Conservation (phyloP, 2,329 filamentous ascomycete species). For the Alternaria alternata region DNA sequence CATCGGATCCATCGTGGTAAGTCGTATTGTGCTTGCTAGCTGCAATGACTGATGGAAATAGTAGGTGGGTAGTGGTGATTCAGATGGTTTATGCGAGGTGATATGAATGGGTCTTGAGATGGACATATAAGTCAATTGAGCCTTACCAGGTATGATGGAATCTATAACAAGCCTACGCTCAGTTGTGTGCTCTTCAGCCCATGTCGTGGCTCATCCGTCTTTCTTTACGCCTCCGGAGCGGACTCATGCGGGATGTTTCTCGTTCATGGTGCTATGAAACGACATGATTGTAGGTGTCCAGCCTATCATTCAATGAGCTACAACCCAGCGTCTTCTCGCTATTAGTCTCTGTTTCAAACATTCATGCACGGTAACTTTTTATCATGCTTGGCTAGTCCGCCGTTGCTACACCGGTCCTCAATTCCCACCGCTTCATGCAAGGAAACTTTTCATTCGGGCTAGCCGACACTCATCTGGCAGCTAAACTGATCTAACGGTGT, state of each 20-base stretch:
- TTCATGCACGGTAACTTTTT: background rate
- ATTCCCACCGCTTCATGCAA: background rate
- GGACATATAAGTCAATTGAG: background rate
- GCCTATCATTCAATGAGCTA: background rate
- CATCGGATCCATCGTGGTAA: background rate
- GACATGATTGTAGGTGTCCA: rapidly evolving
- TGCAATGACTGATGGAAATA: background rate
- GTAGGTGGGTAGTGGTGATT: background rate
- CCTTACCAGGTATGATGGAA: rapidly evolving
- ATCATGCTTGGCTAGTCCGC: background rate
- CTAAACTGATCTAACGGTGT: rapidly evolving
- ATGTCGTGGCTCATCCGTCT: background rate
- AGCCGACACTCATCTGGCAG: background rate
- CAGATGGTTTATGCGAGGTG: background rate
- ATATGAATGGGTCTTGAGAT: background rate
- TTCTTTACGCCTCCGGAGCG: background rate
- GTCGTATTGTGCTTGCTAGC: background rate
- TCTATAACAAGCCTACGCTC: background rate
- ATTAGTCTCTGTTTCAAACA: background rate
- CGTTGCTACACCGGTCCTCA: background rate
- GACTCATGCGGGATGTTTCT: background rate
- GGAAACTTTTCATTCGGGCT: background rate
- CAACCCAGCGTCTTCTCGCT: background rate
- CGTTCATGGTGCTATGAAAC: background rate
- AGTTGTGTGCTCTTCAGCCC: background rate